Base-by-base conservation (phyloP, 352 stramenopile genomes). In the Globisporangium orthogonon region DNA sequence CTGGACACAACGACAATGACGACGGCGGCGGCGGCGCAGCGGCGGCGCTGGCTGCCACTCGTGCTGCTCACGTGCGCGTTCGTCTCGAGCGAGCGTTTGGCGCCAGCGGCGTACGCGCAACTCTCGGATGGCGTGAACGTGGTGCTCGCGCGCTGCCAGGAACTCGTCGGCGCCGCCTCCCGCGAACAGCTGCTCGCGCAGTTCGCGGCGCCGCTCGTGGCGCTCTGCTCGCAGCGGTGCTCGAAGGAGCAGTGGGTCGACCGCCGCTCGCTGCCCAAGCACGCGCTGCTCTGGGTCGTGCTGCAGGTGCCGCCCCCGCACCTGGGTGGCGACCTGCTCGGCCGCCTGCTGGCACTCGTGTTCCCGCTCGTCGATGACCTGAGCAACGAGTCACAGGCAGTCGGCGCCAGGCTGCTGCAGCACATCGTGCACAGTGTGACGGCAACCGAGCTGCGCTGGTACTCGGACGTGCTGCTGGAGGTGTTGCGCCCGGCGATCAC, bases 301-400 rank as follows among this genome's bases (percentile, higher is more conserved):
- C 44, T 70, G 50, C 72, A 89, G 56, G 69, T 93, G 15, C 10
- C 55, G n/a, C 78, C 74, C 23, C 85, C 85, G 17, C 59, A 84
- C 45, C 56, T 94, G 2, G 77, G 75, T 0, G 78, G 78, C 10
- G 85, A 93, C 31, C 30, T 86, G n/a, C 70, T 92, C 14, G 85
- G 85, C 1, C 83, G 83, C 13, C 40, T 91, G 18, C 62, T 95
- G 17, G 78, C 85, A 40, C 69, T 95, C 31, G 79, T 87, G 29
- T 87, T 95, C 18, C 85, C 85, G 37, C 69, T 95, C 17, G 58
- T 95, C 17, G 85, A 95, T 61, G 75, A 92, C 41, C 65, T 90
- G 39, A 78, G 54, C 2, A 70, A 89, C 49, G 54, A 70, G 14
- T 86, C 79, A 2, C 83, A 93, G 40, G 54, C 75, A 18, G 67